A percentile compares a stretch with the other conserved stretches of the same genome.
Evolutionary conservation across 805 yeast species (phyloP).

Genomic region (Wickerhamiella azyma): DNA sequence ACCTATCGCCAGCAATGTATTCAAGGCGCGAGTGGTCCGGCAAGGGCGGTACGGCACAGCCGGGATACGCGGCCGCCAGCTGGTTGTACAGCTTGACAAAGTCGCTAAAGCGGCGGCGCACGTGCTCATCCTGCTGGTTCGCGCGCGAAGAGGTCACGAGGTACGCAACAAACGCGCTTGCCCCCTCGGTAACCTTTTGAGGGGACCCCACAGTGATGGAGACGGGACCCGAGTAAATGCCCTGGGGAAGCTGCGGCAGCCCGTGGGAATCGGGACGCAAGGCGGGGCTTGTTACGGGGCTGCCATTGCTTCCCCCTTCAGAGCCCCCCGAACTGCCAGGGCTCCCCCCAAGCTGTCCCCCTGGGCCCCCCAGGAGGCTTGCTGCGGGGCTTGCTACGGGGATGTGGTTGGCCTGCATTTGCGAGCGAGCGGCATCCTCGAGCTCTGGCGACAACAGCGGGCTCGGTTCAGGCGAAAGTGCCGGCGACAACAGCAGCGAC

Average conservation of each 20-base stretch:
- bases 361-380: too few species aligned
- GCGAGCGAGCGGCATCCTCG: too few species aligned
- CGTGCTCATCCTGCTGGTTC: conserved; percentile 22
- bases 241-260: neutral
- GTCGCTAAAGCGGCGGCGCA: conserved; percentile 77
- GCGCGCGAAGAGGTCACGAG: conserved; percentile 40
- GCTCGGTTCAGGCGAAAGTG: too few species aligned
- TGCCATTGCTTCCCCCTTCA: too few species aligned
- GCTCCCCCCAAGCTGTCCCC: too few species aligned
- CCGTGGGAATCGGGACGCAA: too few species aligned
- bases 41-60: conserved; percentile 78
- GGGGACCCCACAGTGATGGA: conserved; percentile 17
- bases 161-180: conserved; percentile 53
- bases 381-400: too few species aligned
- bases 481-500: too few species aligned
- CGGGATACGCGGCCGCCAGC: conserved; percentile 64
- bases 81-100: conserved; percentile 67
- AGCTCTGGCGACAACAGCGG: too few species aligned
- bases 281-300: too few species aligned
- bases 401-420: too few species aligned
- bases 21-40: conserved; percentile 88
- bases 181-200: conserved; percentile 19
- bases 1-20: conserved; percentile 86
- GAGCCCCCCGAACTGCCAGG: too few species aligned
- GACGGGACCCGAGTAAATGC: neutral